These are phyloP conservation scores for Stromatinia cepivora DNA, from an alignment of 2,329 filamentous ascomycete species.

Conservation along the genomic window DNA sequence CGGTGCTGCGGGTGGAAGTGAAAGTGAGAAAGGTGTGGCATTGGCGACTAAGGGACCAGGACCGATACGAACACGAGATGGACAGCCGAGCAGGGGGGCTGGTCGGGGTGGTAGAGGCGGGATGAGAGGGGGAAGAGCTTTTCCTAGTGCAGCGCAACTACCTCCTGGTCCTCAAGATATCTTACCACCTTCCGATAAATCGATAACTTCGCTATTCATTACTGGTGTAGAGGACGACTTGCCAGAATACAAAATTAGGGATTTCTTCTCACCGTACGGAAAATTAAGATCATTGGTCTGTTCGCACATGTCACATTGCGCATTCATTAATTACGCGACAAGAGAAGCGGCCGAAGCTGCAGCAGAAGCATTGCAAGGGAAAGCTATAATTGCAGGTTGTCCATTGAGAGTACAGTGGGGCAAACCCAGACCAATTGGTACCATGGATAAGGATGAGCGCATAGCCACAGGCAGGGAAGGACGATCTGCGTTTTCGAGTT, in stretches of 20 bases:
- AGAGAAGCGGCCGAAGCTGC: constrained; percentile 84
- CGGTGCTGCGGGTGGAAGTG: constrained; percentile 40
- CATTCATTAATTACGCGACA: constrained; percentile 91
- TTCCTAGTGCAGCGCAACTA: constrained; percentile 70
- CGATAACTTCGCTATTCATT: constrained; percentile 89
- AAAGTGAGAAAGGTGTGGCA: constrained; percentile 43
- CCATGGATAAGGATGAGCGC: constrained; percentile 83
- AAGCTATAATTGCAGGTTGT: constrained; percentile 86
- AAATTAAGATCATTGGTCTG: constrained; percentile 91
- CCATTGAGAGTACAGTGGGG: constrained; percentile 91
- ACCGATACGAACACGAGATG: constrained; percentile 75
- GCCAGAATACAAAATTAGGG: constrained; percentile 85
- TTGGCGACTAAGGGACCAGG: constrained; percentile 60
- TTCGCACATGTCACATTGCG: constrained; percentile 95
- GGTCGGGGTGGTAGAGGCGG: constrained; percentile 45
- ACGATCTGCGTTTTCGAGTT: constrained; percentile 54
- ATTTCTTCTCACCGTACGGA: constrained; percentile 86
- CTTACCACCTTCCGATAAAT: constrained; percentile 76
- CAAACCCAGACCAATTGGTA: constrained; percentile 86
- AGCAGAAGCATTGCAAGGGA: constrained; percentile 80
- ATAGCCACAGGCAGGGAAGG: constrained; percentile 80
- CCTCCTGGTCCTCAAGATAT: constrained; percentile 85
- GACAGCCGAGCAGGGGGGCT: constrained; percentile 46
- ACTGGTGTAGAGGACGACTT: constrained; percentile 96
- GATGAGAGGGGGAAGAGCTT: constrained; percentile 51